Conservation (phyloP, 192 early-diverging fungal genomes). For the Umbelopsis vinacea region DNA sequence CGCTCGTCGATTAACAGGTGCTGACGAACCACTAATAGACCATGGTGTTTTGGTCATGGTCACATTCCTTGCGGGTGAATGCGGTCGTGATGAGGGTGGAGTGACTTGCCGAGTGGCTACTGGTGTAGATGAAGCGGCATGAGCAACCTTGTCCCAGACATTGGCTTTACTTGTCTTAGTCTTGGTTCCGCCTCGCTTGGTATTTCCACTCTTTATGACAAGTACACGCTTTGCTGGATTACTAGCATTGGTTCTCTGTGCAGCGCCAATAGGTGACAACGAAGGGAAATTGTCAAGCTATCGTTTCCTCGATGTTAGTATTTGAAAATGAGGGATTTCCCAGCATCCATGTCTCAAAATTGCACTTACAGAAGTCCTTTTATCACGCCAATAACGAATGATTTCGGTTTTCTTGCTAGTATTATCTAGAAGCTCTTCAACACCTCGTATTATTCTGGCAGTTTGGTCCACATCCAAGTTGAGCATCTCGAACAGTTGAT, state of each 20-base stretch:
- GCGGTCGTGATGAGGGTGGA: constrained; percentile 1
- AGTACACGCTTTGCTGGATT: constrained; percentile 62
- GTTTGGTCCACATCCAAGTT: constrained; percentile 42
- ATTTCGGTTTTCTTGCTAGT: constrained; percentile 62
- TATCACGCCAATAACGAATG: constrained; percentile 68
- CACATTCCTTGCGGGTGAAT: not conserved
- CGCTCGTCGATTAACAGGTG: constrained; percentile 18
- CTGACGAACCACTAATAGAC: constrained; percentile 32
- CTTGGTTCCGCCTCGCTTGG: constrained; percentile 48
- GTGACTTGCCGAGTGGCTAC: not conserved
- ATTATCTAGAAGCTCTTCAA: constrained; percentile 53
- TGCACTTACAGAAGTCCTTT: constrained; percentile 54
- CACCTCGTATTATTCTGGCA: constrained; percentile 54
- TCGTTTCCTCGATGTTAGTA: not conserved
- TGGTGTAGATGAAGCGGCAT: constrained; percentile 37
- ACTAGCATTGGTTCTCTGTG: constrained; percentile 35
- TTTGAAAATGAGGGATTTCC: not conserved
- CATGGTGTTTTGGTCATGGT: constrained; percentile 32
- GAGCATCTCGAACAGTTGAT: constrained; percentile 43
- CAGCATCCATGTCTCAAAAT: not conserved
- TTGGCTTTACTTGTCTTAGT: constrained; percentile 42
- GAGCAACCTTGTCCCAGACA: constrained; percentile 56
- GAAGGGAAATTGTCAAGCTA: constrained; percentile 33
- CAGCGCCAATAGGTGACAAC: constrained; percentile 21
- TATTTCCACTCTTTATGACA: constrained; percentile 72